A percentile compares a stretch with the other conserved stretches of the same genome.
Evolutionary conservation across 2,329 filamentous ascomycete genomes (phyloP).

Genomic region (Aspergillus neoniger): DNA sequence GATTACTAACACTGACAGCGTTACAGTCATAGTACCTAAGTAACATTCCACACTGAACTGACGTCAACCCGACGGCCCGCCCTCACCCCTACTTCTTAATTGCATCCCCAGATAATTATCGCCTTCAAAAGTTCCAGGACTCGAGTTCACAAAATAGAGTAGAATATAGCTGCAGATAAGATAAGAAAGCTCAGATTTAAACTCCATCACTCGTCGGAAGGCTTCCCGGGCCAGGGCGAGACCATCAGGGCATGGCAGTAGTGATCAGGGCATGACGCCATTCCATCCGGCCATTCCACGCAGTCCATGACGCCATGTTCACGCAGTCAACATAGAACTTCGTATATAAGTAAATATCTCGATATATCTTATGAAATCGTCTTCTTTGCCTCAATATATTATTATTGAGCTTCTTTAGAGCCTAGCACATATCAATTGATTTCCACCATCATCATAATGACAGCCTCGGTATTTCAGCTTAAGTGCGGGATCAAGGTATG

Average conservation of each 20-base stretch:
- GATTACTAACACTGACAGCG: too few relatives aligned
- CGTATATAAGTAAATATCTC: not conserved
- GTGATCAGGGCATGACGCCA: constrained; percentile 12
- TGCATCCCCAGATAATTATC: not conserved
- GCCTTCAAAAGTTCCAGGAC: not conserved
- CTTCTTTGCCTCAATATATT: too few relatives aligned
- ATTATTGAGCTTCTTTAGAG: too few relatives aligned
- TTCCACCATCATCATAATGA: constrained; percentile 37
- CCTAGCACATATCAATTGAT: too few relatives aligned
- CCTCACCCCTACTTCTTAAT: too few relatives aligned
- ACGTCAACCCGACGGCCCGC: constrained; percentile 20
- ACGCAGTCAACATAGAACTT: not conserved
- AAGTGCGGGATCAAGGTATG: constrained; percentile 55
- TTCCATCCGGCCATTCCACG: not conserved
- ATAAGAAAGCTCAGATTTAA: not conserved
- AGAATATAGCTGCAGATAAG: not conserved
- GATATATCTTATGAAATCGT: too few relatives aligned
- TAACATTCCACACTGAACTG: not conserved
- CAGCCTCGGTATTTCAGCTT: constrained; percentile 55
- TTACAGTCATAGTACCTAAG: too few relatives aligned
- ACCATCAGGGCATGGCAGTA: not conserved
- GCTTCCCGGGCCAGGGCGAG: not conserved
- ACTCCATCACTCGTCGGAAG: not conserved
- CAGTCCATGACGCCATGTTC: constrained; percentile 18
- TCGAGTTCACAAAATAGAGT: too few relatives aligned